Evolutionary conservation across 768 basidiomycete species (phyloP).

Genomic region (Lactarius psammicola): DNA sequence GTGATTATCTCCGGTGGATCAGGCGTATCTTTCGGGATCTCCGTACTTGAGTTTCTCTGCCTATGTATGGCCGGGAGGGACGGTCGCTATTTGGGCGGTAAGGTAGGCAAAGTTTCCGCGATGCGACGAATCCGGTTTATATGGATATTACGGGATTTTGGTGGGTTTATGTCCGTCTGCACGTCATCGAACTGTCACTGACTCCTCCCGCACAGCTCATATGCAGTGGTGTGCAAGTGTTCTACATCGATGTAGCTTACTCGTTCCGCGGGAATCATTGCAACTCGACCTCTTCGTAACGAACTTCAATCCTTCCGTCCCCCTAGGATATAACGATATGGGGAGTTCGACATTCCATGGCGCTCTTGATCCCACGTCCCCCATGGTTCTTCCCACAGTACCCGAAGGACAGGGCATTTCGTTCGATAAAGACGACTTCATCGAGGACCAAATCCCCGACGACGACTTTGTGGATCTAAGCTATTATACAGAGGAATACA

Average conservation of each 20-base stretch:
- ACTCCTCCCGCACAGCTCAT: conserved; percentile 48
- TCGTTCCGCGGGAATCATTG: conserved; percentile 48
- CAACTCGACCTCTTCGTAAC: conserved; percentile 77
- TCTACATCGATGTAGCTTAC: conserved; percentile 58
- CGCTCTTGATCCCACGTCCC: neutral
- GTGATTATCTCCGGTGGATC: conserved; percentile 70
- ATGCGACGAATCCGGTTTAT: conserved; percentile 65
- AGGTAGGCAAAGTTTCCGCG: conserved; percentile 41
- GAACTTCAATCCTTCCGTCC: conserved; percentile 40
- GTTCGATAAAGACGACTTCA: conserved; percentile 14
- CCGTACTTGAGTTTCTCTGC: conserved; percentile 63
- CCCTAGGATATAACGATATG: neutral
- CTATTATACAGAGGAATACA: conserved; percentile 42
- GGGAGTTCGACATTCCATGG: neutral
- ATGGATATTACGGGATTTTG: conserved; percentile 75
- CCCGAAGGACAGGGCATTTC: conserved; percentile 11
- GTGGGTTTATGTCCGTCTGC: conserved; percentile 42
- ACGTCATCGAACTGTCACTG: neutral
- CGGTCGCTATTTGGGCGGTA: conserved; percentile 48
- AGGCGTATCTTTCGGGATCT: conserved; percentile 69
- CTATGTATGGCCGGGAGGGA: conserved; percentile 56
- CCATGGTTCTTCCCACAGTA: neutral
- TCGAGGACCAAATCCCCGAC: conserved; percentile 3
- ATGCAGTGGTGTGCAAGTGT: conserved; percentile 73
- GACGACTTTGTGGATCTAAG: conserved; percentile 43